Percentiles rank a stretch among this genome's conserved stretches.
Evolutionary conservation across 2,329 filamentous ascomycete genomes (phyloP).

Genomic region (Ophiostoma sp.): DNA sequence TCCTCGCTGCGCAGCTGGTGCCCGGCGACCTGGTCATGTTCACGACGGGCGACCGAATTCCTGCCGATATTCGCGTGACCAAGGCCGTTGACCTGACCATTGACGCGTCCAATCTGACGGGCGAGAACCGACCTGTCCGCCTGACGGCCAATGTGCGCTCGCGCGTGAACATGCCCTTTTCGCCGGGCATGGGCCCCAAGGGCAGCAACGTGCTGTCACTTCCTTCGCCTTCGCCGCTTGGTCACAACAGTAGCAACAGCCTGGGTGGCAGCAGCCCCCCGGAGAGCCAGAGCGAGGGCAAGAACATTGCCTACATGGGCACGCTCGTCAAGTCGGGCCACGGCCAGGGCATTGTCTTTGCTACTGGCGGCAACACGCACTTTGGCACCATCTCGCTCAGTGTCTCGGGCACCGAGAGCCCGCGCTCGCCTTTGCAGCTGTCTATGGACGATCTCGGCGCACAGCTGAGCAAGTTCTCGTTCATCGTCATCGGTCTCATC

Average conservation of each 20-base stretch:
- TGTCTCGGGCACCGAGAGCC: conserved; percentile 90
- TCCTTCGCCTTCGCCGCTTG: conserved; percentile 32
- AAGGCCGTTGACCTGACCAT: conserved; percentile 85
- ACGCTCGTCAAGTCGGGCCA: conserved; percentile 92
- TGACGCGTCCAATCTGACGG: conserved; percentile 93
- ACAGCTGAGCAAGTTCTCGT: conserved; percentile 94
- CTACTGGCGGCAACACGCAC: conserved; percentile 86
- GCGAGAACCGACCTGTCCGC: conserved; percentile 87
- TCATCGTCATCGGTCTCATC: conserved; percentile 88
- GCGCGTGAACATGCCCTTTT: conserved; percentile 27
- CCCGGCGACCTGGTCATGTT: conserved; percentile 91
- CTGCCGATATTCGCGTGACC: conserved; percentile 91
- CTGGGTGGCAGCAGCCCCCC: background rate
- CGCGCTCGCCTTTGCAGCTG: conserved; percentile 84
- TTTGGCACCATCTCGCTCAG: conserved; percentile 96
- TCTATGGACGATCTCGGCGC: conserved; percentile 98
- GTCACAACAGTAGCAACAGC: background rate
- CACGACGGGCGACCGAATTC: conserved; percentile 91
- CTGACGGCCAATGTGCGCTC: conserved; percentile 61
- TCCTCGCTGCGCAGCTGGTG: conserved; percentile 81
- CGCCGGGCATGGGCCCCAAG: conserved; percentile 21
- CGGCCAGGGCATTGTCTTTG: conserved; percentile 94
- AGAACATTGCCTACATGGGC: conserved; percentile 97
- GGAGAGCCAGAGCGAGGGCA: conserved; percentile 64
- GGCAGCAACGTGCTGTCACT: conserved; percentile 30